A percentile compares a stretch with the other conserved stretches of the same genome.
phyloP scores from a whole-genome alignment of 2,329 filamentous ascomycete species.

The Ophiostoma novo-ulmi region DNA sequence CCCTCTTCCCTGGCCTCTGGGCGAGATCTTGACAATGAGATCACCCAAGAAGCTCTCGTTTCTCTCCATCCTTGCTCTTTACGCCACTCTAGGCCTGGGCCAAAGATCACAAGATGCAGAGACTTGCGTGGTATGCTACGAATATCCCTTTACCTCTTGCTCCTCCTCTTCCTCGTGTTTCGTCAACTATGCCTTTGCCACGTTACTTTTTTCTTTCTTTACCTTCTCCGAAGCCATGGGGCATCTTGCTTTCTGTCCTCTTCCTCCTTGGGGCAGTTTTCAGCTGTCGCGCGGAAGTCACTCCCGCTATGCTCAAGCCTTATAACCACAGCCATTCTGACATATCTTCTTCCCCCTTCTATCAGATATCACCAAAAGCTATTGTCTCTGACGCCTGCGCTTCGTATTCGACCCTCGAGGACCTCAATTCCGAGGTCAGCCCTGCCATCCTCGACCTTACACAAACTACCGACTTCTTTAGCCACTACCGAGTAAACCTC shows the following conservation, averaged over 20 bases:
- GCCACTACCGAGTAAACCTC: conserved; percentile 90
- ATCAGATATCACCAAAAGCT: conserved; percentile 77
- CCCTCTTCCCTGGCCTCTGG: conserved; percentile 1
- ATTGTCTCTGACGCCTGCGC: conserved; percentile 93
- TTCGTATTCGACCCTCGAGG: conserved; percentile 85
- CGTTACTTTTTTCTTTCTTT: conserved; percentile 21
- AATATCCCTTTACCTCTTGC: conserved; percentile 22
- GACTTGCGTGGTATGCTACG: conserved; percentile 47
- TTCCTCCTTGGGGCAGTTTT: not conserved
- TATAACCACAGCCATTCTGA: conserved; percentile 15
- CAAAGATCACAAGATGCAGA: conserved; percentile 41
- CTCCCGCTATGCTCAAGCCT: not conserved
- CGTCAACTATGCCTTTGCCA: not conserved
- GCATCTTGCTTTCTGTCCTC: not conserved
- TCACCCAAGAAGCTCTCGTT: conserved; percentile 52
- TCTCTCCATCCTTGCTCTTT: conserved; percentile 53
- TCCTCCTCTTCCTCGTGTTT: conserved; percentile 22
- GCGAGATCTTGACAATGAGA: conserved; percentile 40
- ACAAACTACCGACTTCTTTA: conserved; percentile 90
- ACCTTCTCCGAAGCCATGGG: conserved; percentile 23
- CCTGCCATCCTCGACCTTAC: conserved; percentile 77
- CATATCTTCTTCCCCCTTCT: conserved; percentile 16
- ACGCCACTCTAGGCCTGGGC: conserved; percentile 46
- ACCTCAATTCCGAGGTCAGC: conserved; percentile 70
- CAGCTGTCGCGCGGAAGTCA: conserved; percentile 21